These are phyloP conservation scores for Paspalum notatum DNA, from an alignment of 176 grass and related monocot genomes.

Conservation along the genomic window DNA sequence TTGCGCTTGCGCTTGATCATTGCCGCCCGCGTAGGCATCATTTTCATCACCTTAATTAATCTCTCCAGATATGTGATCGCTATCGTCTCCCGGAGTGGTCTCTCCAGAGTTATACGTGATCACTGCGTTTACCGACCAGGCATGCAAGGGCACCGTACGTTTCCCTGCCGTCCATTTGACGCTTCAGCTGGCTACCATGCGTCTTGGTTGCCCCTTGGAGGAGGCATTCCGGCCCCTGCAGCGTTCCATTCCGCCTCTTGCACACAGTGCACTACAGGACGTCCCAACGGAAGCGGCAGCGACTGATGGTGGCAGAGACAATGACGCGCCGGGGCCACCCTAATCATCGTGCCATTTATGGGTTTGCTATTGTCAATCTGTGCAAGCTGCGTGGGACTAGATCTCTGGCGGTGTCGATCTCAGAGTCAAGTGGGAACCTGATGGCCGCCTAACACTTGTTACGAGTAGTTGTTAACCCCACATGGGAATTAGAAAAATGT, in stretches of 20 bases:
- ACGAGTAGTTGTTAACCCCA: not conserved
- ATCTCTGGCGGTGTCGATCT: no score
- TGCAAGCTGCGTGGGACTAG: conserved; percentile 2
- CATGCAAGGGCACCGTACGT: not conserved
- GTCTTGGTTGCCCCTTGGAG: not conserved
- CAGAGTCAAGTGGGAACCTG: not conserved
- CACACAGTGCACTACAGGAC: not conserved
- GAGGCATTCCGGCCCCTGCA: not conserved
- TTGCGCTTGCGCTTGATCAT: no score
- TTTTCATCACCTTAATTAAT: not conserved
- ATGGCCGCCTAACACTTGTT: not conserved
- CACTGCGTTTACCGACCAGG: conserved; percentile 7
- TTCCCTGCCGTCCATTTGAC: not conserved
- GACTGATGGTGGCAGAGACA: not conserved
- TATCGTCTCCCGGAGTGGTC: no score
- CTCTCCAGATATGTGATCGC: not conserved
- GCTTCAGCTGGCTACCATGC: not conserved
- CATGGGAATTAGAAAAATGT: not conserved
- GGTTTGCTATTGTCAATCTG: not conserved
- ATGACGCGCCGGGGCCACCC: not conserved
- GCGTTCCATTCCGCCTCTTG: not conserved
- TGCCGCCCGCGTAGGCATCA: no score
- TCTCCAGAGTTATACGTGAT: not conserved
- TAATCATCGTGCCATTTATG: not conserved
- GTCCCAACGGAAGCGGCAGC: not conserved